Conservation (phyloP, 1,284 basidiomycete genomes). For the Cystobasidiaceae sp. region DNA sequence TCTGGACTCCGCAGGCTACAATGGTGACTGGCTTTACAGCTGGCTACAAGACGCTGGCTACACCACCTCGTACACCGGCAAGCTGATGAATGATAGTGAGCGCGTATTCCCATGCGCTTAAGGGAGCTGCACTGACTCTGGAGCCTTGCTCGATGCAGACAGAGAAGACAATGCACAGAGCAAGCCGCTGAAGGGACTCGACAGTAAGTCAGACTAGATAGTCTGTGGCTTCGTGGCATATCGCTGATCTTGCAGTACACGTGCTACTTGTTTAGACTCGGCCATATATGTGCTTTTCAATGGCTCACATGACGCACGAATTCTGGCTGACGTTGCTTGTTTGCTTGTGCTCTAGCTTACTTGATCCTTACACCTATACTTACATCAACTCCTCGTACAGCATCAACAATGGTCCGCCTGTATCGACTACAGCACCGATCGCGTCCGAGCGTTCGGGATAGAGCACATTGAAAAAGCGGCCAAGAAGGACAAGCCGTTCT, state of each 20-base stretch:
- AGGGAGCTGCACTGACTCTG: too few relatives aligned
- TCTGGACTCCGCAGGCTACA: constrained; percentile 28
- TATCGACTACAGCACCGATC: constrained; percentile 42
- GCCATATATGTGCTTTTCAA: too few relatives aligned
- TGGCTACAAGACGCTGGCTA: constrained; percentile 43
- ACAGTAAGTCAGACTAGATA: too few relatives aligned
- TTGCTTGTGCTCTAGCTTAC: constrained; percentile 37
- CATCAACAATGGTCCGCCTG: not conserved
- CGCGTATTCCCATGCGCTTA: too few relatives aligned
- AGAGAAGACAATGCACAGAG: constrained; percentile 34
- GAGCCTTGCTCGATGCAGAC: too few relatives aligned
- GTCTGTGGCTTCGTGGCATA: too few relatives aligned
- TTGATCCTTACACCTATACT: constrained; percentile 45
- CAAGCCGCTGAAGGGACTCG: not conserved
- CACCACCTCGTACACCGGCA: constrained; percentile 44
- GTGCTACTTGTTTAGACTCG: too few relatives aligned
- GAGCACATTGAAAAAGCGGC: constrained; percentile 38
- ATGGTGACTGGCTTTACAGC: constrained; percentile 38
- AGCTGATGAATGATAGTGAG: constrained; percentile 45
- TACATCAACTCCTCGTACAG: constrained; percentile 39
- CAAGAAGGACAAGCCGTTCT: constrained; percentile 40
- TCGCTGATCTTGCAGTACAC: not conserved
- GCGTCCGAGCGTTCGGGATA: constrained; percentile 39
- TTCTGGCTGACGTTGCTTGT: too few relatives aligned
- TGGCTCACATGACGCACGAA: too few relatives aligned